Conservation (phyloP, 805 yeast genomes). For the Nakazawaea peltata region DNA sequence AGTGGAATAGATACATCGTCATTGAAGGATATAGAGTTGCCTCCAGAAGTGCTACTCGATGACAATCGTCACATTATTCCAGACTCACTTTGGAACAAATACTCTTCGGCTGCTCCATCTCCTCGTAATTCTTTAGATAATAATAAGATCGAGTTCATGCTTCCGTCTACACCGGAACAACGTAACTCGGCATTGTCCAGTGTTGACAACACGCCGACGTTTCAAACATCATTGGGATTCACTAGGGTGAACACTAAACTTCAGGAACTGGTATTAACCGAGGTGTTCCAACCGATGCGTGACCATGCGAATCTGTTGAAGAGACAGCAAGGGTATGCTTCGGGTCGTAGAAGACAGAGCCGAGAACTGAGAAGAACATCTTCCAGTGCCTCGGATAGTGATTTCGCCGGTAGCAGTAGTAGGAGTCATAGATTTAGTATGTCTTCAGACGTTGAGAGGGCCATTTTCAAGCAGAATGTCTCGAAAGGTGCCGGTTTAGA, state of each 20-base stretch:
- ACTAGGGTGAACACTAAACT: slow-evolving; percentile 66
- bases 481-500: no score
- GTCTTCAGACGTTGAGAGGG: slow-evolving; percentile 10
- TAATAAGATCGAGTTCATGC: slow-evolving; percentile 2
- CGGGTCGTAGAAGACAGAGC: neutral
- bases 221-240: slow-evolving; percentile 33
- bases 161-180: slow-evolving; percentile 9
- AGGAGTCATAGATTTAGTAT: slow-evolving; percentile 8
- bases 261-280: slow-evolving; percentile 63
- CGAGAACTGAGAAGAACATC: slow-evolving; percentile 3
- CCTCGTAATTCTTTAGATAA: slow-evolving; percentile 25
- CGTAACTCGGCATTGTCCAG: slow-evolving; percentile 6
- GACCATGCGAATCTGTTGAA: slow-evolving; percentile 18
- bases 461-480: slow-evolving; percentile 2
- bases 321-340: neutral
- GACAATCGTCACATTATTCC: slow-evolving; percentile 93
- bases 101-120: slow-evolving; percentile 39
- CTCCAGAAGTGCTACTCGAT: slow-evolving; percentile 83
- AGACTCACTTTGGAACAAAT: slow-evolving; percentile 61
- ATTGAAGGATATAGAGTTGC: slow-evolving; percentile 23
- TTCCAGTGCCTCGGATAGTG: neutral
- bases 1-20: no score
- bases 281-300: slow-evolving; percentile 55
- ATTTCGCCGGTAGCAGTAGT: neutral
- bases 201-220: slow-evolving; percentile 5